Evolutionary conservation across 306 rosid species (phyloP), one percentile per base, ranked within the genome.

Genomic region (Senna siamea): DNA sequence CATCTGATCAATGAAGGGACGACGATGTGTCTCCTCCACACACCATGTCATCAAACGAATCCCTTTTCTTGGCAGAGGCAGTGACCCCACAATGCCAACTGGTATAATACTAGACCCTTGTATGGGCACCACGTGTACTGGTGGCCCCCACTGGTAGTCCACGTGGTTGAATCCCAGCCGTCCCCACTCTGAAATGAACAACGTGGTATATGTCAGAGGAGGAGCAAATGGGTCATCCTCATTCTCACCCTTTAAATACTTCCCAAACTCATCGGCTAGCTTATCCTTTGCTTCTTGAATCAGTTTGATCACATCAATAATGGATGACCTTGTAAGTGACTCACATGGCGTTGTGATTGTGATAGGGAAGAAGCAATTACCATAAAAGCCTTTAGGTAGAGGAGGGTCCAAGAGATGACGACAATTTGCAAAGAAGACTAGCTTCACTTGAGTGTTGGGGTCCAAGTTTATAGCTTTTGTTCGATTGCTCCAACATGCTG

Each of bases 121-220:
- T 2, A 89, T 80, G 0, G 97, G 92, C 20, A 88, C 82, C 52
- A 92, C 85, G 40, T 88, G 79, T 37, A 80, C 72, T 0, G 97
- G 89, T 17, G 89, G 87, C 1, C 96, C 97, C 90, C 89, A 92
- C 41, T 71, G 80, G 14, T 83, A 88, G 74, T 92, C 92, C 37
- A 92, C 87, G 11, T 79, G 23, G 78, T 92, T 87, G 80, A 89
- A 88, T 14, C 97, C 97, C 28, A 92, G 83, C 65, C 85, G 64
- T 3, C 92, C 92, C 98, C 96, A 92, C 72, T 92, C 98, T 0
- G 94, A 90, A 19, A 92, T 65, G 13, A 89, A 85, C 61, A 92
- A 19, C 0, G 93, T 85, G 1, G 83, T 79, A 65, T 90, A 90
- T 2, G 66, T 59, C 4, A 80, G 56, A 0, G 89, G 86, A n/a